Evolutionary conservation across 2,329 filamentous ascomycete species (phyloP), one percentile per base, ranked within the genome.

Genomic region (Amauroascus verrucosus): DNA sequence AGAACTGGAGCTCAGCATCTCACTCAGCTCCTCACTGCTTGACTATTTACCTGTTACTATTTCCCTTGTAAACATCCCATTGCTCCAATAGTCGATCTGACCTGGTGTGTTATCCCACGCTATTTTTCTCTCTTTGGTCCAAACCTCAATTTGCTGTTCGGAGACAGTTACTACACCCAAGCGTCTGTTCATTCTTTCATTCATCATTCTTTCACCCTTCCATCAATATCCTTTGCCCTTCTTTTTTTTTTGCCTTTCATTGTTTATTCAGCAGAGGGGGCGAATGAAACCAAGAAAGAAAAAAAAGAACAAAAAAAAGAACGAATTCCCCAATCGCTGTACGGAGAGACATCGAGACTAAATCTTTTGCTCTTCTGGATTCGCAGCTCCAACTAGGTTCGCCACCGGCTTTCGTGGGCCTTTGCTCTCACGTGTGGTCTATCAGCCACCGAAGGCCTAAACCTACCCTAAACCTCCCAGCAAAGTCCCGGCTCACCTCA

Each of bases 371-470:
- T 20, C 4, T 43, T n/a, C 40, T 43, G 40, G 40, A 18, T 30
- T 8, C 41, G 7, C 41, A 44, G 41, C 24, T 44, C 16, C n/a
- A 28, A 16, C 9, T 47, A 35, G 24, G 20, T 26, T 48, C 33
- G 46, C 46, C 46, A 38, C 46, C 46, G 46, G 46, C 32, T 48
- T 5, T 32, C 22, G 26, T 20, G 20, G 18, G 32, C 33, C 33
- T 38, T 45, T 13, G 6, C 32, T 48, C 46, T 48, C 46, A 38
- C 33, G 46, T 48, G 46, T 30, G 33, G 32, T 9, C 20, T 16
- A 16, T 48, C 20, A 38, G 46, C 46, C 46, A 48, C 46, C 13
- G 30, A 33, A 48, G 32, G n/a, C n/a, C n/a, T n/a, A n/a, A n/a
- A n/a, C n/a, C n/a, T n/a, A n/a, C n/a, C n/a, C n/a, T n/a, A n/a